Conservation (phyloP, 169 alveolate species). For the Eimeria praecox region DNA sequence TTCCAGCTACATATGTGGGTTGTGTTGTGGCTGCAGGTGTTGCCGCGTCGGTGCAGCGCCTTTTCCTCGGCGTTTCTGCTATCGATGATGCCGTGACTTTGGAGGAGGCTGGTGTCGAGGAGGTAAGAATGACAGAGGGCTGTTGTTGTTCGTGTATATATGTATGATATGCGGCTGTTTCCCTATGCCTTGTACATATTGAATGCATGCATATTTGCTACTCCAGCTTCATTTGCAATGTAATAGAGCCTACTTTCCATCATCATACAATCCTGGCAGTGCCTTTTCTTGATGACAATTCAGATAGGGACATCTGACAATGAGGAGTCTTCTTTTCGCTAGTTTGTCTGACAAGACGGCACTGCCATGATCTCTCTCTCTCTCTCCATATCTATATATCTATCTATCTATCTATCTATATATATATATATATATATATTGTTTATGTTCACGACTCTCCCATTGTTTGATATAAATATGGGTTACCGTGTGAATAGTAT, state of each 20-base stretch:
- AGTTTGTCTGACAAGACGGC: slow-evolving; percentile 1
- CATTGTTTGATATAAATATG: neutral
- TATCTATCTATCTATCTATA: no score
- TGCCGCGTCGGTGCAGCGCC: slow-evolving; percentile 80
- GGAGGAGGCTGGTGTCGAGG: slow-evolving; percentile 78
- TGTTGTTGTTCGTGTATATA: neutral
- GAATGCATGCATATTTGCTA: neutral
- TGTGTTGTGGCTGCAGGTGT: slow-evolving; percentile 69
- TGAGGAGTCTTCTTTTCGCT: slow-evolving; percentile 72
- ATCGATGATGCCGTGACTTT: slow-evolving; percentile 80
- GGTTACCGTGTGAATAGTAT: neutral
- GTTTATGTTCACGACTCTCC: neutral
- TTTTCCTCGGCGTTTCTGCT: slow-evolving; percentile 74
- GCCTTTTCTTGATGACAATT: slow-evolving; percentile 24
- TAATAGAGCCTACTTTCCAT: neutral
- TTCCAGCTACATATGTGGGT: neutral
- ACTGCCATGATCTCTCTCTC: neutral
- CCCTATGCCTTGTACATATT: neutral
- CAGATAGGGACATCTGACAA: slow-evolving; percentile 80
- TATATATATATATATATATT: no score
- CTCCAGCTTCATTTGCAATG: neutral
- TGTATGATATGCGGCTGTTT: neutral
- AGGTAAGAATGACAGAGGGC: slow-evolving; percentile 63
- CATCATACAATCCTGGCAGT: neutral
- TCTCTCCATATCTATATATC: no score